Base-by-base conservation (phyloP, 139 green algal genomes). In the Chlorella sp. region DNA sequence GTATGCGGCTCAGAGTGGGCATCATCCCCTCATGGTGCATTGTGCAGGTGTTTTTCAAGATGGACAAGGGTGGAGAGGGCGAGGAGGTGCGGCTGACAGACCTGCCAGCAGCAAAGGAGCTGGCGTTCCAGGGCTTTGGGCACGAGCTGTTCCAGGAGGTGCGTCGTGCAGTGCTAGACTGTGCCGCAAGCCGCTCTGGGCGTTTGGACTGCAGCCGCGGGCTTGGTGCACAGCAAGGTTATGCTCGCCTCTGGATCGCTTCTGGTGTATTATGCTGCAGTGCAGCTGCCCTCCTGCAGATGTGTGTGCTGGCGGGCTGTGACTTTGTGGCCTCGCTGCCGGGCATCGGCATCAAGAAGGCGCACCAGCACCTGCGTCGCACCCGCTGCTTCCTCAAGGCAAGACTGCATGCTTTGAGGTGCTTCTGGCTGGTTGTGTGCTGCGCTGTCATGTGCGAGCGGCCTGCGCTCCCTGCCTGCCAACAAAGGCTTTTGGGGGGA, bases 261-360 rank as follows among this genome's bases (percentile, higher is more conserved):
- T 6, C 64, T 25, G n/a, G 44, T 16, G 44, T 51, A 51, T 9
- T 51, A 51, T 2, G 0, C 30, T 7, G 64, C 15, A 26, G n/a
- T 34, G 30, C 20, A 41, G 64, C 64, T 41, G n/a, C 32, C 9
- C 47, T 47, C 32, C 5, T 34, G 81, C 89, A 98, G 92, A 98
- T 98, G 93, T 99, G 97, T 88, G 94, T 99, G 74, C 85, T 99
- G 88, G 91, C 96, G 16, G 97, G 97, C 15, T 99, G 97, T 80
- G 97, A 99, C 90, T 99, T 99, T 85, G 87, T 99, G 63, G 85
- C 90, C 47, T 90, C 86, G 38, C 74, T 99, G 69, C 87, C 87
- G 0, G 91, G 92, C 64, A 95, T 99, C 23, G 97, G 97, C 41
- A 90, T 99, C 74, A 98, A 98, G 86, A 98, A 95, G 86, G 96